phyloP scores from a whole-genome alignment of 768 basidiomycete genomes.

The Daedaleopsis nitida region DNA sequence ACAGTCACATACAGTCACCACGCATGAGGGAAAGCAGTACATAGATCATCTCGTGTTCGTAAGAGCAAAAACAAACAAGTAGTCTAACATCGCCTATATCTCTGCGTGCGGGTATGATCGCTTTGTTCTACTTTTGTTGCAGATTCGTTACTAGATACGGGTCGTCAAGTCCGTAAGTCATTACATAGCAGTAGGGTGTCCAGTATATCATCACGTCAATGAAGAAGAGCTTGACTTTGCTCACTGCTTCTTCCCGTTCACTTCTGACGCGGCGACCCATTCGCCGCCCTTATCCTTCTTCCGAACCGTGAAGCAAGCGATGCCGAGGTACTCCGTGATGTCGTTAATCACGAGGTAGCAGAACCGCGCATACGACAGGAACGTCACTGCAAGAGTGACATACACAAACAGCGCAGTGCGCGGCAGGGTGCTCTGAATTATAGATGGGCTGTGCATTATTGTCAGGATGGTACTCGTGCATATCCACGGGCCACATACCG shows the following conservation, averaged over 20 bases:
- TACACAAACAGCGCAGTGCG: slow-evolving; percentile 73
- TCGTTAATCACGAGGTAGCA: slow-evolving; percentile 81
- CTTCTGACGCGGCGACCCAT: slow-evolving; percentile 47
- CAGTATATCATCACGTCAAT: background rate
- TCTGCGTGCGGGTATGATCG: background rate
- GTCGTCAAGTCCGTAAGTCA: background rate
- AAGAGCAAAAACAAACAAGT: background rate
- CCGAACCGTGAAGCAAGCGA: slow-evolving; percentile 91
- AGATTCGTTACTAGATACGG: background rate
- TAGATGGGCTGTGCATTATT: slow-evolving; percentile 48
- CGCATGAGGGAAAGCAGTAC: no score
- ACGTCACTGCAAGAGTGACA: slow-evolving; percentile 66
- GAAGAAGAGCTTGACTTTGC: background rate
- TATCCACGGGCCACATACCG: slow-evolving; percentile 46
- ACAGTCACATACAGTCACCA: no score
- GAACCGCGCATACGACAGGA: slow-evolving; percentile 75
- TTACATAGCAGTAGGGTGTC: background rate
- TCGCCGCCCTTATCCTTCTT: slow-evolving; percentile 75
- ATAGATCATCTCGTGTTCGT: background rate
- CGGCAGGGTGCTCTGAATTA: slow-evolving; percentile 70
- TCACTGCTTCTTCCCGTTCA: slow-evolving; percentile 20
- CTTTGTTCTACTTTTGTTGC: background rate
- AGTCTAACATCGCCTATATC: background rate
- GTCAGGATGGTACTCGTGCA: background rate
- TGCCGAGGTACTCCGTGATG: slow-evolving; percentile 90